Percentiles rank a stretch among this genome's conserved stretches.
These are phyloP conservation scores for Gnomoniopsis smithogilvyi DNA, from an alignment of 2,329 filamentous ascomycete genomes.

Conservation along the genomic window DNA sequence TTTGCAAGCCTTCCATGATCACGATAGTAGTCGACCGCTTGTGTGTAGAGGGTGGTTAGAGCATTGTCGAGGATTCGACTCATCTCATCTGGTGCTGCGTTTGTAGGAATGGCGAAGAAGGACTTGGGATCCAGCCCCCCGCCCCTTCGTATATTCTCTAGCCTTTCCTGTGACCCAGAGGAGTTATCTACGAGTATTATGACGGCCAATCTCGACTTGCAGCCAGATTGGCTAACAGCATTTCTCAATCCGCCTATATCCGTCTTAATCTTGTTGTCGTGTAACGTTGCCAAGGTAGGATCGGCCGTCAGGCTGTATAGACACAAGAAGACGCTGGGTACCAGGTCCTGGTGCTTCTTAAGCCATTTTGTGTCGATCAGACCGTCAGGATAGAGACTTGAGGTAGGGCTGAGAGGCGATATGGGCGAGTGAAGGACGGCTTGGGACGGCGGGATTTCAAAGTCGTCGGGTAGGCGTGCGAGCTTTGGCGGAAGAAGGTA, in stretches of 20 bases:
- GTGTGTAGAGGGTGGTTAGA: slow-evolving; percentile 67
- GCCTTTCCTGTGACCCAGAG: slow-evolving; percentile 58
- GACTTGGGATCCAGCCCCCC: slow-evolving; percentile 80
- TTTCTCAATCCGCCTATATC: slow-evolving; percentile 78
- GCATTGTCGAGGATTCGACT: slow-evolving; percentile 71
- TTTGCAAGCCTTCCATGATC: slow-evolving; percentile 90
- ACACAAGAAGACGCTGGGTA: slow-evolving; percentile 77
- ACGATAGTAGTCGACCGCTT: slow-evolving; percentile 84
- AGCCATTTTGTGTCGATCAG: slow-evolving; percentile 80
- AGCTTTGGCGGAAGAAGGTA: slow-evolving; percentile 56
- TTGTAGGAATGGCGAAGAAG: slow-evolving; percentile 79
- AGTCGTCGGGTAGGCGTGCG: slow-evolving; percentile 49
- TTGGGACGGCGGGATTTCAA: slow-evolving; percentile 43
- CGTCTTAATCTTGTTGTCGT: slow-evolving; percentile 82
- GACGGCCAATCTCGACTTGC: slow-evolving; percentile 74
- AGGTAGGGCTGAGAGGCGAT: slow-evolving; percentile 82
- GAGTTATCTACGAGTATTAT: slow-evolving; percentile 73
- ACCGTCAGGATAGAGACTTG: slow-evolving; percentile 84
- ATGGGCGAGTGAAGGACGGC: slow-evolving; percentile 82
- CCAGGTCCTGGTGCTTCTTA: slow-evolving; percentile 79
- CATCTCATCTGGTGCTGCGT: slow-evolving; percentile 68
- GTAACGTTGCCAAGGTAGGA: slow-evolving; percentile 68
- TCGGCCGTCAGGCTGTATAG: slow-evolving; percentile 78
- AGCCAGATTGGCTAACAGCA: slow-evolving; percentile 64
- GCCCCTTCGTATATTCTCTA: slow-evolving; percentile 74